Conservation (phyloP, 495 filamentous ascomycete species). For the Neurospora sp. region DNA sequence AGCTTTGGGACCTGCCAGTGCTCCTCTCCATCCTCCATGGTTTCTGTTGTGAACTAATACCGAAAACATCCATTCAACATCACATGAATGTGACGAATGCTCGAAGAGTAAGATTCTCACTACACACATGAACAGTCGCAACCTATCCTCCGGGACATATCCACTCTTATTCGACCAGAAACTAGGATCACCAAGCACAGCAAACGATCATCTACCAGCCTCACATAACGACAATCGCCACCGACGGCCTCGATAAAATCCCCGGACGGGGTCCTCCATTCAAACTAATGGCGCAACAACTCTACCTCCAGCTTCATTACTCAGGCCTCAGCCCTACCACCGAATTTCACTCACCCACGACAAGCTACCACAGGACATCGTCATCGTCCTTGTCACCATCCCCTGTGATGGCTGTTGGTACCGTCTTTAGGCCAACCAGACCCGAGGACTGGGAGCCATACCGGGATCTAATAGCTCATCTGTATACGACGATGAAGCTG, state of each 20-base stretch:
- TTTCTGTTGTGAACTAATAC: background rate
- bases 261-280: background rate
- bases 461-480: slow-evolving; percentile 22
- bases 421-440: slow-evolving; percentile 17
- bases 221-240: background rate
- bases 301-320: background rate
- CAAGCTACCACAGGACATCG: slow-evolving; percentile 1
- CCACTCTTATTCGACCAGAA: background rate
- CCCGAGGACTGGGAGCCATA: slow-evolving; percentile 30
- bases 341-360: background rate
- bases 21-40: background rate
- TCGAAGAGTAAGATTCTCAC: background rate
- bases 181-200: background rate
- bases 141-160: background rate
- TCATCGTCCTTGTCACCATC: background rate
- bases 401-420: slow-evolving; percentile 1
- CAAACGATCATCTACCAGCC: background rate
- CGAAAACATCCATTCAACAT: background rate
- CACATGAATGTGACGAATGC: background rate
- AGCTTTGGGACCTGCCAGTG: background rate
- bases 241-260: background rate
- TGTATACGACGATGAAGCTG: slow-evolving; percentile 25
- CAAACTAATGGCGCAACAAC: background rate
- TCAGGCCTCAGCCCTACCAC: background rate
- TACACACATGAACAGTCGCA: background rate